Evolutionary conservation across 2,329 filamentous ascomycete genomes (phyloP).

Genomic region (Amauroascus niger): DNA sequence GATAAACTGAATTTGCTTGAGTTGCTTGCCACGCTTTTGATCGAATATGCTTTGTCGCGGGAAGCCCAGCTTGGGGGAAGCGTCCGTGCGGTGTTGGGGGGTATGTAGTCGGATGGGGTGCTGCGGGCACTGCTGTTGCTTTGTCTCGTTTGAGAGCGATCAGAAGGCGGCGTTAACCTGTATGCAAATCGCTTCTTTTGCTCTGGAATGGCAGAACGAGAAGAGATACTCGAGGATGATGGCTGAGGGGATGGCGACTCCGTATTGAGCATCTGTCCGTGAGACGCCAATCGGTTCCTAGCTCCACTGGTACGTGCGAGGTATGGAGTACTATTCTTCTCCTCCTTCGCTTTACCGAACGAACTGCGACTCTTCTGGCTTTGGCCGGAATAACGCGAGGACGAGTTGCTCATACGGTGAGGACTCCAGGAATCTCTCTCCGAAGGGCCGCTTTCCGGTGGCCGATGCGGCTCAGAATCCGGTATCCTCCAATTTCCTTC

Average conservation of each 20-base stretch:
- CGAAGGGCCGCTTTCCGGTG: not conserved
- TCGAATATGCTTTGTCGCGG: conserved; percentile 10
- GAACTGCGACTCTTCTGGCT: conserved; percentile 1
- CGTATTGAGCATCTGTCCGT: not conserved
- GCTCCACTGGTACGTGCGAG: not conserved
- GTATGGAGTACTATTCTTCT: not conserved
- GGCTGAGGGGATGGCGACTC: not conserved
- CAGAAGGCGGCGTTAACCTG: conserved; percentile 1
- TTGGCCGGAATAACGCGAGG: not conserved
- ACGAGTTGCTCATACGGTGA: not conserved
- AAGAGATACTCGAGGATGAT: not conserved
- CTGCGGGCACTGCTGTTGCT: not conserved
- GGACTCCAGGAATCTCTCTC: conserved; percentile 2
- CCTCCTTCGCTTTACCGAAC: not conserved
- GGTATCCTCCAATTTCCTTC: not conserved
- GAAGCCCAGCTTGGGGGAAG: not conserved
- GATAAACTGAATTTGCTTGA: conserved; percentile 17
- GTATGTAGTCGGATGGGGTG: not conserved
- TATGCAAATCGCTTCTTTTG: conserved; percentile 5
- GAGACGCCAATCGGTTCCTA: conserved; percentile 1
- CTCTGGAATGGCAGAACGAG: not conserved
- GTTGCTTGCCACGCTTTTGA: conserved; percentile 17
- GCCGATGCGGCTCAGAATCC: conserved; percentile 1
- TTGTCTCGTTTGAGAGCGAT: not conserved
- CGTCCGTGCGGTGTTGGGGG: not conserved